These are phyloP conservation scores for Vigna angularis DNA, from an alignment of 306 rosid species.

Conservation along the genomic window DNA sequence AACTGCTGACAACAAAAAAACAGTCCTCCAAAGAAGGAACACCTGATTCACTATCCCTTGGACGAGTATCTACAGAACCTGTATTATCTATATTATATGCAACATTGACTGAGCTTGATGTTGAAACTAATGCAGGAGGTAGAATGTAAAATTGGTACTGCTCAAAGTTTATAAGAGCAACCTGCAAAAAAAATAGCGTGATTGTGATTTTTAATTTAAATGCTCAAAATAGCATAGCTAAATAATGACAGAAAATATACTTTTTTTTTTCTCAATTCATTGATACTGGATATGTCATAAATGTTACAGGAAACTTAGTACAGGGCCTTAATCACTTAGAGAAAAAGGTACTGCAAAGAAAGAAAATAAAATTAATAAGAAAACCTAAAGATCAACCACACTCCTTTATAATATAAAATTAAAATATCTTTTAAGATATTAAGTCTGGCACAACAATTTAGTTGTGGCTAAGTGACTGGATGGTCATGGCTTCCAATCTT, in stretches of 20 bases:
- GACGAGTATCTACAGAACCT: slow-evolving; percentile 16
- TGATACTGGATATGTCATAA: background rate
- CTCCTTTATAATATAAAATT: too few relatives aligned
- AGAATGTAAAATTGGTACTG: slow-evolving; percentile 51
- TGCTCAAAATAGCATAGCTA: background rate
- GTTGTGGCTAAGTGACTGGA: too few relatives aligned
- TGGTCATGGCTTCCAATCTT: too few relatives aligned
- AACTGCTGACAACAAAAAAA: slow-evolving; percentile 19
- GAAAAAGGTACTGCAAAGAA: too few relatives aligned
- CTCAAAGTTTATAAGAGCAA: slow-evolving; percentile 44
- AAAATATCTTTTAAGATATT: too few relatives aligned
- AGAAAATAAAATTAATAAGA: too few relatives aligned
- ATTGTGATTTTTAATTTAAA: slow-evolving; percentile 19
- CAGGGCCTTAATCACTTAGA: too few relatives aligned
- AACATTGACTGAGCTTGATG: slow-evolving; percentile 39
- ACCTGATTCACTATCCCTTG: slow-evolving; percentile 54
- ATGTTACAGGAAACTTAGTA: too few relatives aligned
- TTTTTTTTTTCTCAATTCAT: background rate
- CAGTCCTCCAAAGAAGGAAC: background rate
- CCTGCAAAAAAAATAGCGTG: slow-evolving; percentile 42
- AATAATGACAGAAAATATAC: slow-evolving; percentile 8
- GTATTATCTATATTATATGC: slow-evolving; percentile 47
- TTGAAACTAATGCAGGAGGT: slow-evolving; percentile 48
- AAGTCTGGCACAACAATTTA: too few relatives aligned
- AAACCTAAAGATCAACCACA: too few relatives aligned